A percentile compares a stretch with the other conserved stretches of the same genome.
Evolutionary conservation across 129 eudicot genomes (phyloP).

Genomic region (Dittrichia graveolens): DNA sequence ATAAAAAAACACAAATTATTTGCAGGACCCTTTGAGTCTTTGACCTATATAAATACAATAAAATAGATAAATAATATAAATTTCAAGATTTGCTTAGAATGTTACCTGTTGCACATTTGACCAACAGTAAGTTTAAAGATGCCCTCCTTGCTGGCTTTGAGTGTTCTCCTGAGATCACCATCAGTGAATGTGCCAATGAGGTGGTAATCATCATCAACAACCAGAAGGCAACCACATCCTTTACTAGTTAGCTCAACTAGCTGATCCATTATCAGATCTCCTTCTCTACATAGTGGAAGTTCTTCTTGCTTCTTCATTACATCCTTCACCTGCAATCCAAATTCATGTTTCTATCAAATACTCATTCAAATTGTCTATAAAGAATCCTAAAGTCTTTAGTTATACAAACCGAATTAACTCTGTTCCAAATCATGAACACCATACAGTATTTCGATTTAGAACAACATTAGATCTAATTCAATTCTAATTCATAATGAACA

Average conservation of each 20-base stretch:
- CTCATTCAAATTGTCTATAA: neutral
- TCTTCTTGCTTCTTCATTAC: conserved; percentile 88
- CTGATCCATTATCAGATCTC: conserved; percentile 92
- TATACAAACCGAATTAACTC: neutral
- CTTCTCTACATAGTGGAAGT: conserved; percentile 86
- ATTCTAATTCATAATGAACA: neutral
- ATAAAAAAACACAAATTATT: conserved; percentile 1
- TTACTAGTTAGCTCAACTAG: conserved; percentile 87
- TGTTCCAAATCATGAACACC: neutral
- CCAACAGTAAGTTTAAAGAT: conserved; percentile 96
- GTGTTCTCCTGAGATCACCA: conserved; percentile 90
- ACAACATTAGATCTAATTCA: conserved; percentile 6
- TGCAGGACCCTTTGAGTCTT: neutral
- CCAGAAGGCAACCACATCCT: conserved; percentile 98
- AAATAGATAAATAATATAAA: neutral
- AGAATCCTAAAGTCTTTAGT: neutral
- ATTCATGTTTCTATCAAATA: neutral
- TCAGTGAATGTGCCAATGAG: conserved; percentile 93
- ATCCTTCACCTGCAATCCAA: conserved; percentile 73
- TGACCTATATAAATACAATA: neutral
- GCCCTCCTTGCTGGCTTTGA: conserved; percentile 92
- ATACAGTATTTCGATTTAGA: neutral
- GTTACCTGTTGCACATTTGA: conserved; percentile 97
- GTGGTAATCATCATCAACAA: conserved; percentile 65
- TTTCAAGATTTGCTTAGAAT: neutral